Percentiles rank a stretch among this genome's conserved stretches.
These are phyloP conservation scores for Trypanosoma grayi DNA, from an alignment of 208 protist genomes.

Conservation along the genomic window DNA sequence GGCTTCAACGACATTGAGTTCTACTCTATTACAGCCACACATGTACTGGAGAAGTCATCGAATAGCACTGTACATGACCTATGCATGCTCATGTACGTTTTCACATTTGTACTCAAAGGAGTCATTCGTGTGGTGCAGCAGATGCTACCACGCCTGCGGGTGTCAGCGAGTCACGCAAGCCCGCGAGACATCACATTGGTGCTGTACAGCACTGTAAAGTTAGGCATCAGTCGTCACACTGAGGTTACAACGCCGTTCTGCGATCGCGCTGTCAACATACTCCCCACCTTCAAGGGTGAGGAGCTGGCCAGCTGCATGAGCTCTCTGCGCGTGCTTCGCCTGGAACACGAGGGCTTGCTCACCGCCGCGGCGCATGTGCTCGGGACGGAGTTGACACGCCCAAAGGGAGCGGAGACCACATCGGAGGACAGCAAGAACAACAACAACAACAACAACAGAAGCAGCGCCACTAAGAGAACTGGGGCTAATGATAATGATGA, in stretches of 20 bases:
- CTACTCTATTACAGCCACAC: constrained; percentile 50
- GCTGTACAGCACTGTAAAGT: constrained; percentile 77
- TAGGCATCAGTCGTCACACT: constrained; percentile 45
- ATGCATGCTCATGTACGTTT: constrained; percentile 67
- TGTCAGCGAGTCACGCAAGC: constrained; percentile 43
- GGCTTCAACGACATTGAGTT: constrained; percentile 77
- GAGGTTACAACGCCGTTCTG: constrained; percentile 63
- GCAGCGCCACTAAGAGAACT: too few species aligned
- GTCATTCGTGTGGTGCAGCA: constrained; percentile 83
- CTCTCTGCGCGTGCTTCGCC: constrained; percentile 50
- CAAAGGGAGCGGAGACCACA: too few species aligned
- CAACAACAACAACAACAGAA: too few species aligned
- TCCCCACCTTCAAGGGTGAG: constrained; percentile 49
- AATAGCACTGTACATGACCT: constrained; percentile 75
- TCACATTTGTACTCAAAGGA: constrained; percentile 77
- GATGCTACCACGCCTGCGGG: constrained; percentile 70
- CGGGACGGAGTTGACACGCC: constrained; percentile 8
- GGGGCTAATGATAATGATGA: neutral
- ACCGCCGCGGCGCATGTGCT: constrained; percentile 25
- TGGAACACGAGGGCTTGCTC: constrained; percentile 30
- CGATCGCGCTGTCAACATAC: constrained; percentile 52
- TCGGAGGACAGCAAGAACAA: too few species aligned
- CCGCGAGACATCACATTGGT: constrained; percentile 67
- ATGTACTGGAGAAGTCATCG: constrained; percentile 49
- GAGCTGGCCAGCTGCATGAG: constrained; percentile 75